phyloP scores from a whole-genome alignment of 257 asterid species.

The Salvia miltiorrhiza region DNA sequence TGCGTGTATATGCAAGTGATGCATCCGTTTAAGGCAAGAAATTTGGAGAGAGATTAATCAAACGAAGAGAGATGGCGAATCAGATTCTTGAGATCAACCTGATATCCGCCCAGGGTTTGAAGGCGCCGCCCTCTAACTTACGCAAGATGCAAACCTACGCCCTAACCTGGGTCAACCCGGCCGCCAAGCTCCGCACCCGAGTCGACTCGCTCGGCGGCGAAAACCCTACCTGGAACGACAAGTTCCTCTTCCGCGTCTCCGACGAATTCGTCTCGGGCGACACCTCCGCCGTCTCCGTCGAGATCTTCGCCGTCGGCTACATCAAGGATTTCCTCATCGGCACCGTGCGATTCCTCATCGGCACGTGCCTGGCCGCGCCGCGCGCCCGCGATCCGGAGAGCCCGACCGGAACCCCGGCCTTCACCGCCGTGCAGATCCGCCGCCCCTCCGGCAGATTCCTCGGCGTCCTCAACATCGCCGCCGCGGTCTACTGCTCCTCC shows the following conservation, averaged over 20 bases:
- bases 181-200: constrained; percentile 69
- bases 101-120: constrained; percentile 90
- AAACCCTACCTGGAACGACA: constrained; percentile 94
- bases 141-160: constrained; percentile 80
- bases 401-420: constrained; percentile 47
- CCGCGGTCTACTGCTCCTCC: constrained; percentile 42
- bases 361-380: constrained; percentile 39
- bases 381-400: not conserved
- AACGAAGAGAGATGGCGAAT: constrained; percentile 24
- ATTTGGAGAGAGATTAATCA: too few species aligned
- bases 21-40: not conserved
- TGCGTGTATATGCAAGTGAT: not conserved
- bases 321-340: constrained; percentile 65
- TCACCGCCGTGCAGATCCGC: constrained; percentile 74
- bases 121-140: constrained; percentile 50
- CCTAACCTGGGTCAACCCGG: constrained; percentile 61
- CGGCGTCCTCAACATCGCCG: constrained; percentile 79
- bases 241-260: constrained; percentile 74
- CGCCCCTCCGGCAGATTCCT: constrained; percentile 84
- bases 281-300: constrained; percentile 78
- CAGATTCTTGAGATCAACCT: constrained; percentile 78
- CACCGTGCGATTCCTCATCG: constrained; percentile 67
- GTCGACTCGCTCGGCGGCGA: constrained; percentile 64
- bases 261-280: constrained; percentile 62
- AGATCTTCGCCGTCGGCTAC: constrained; percentile 73